Percentiles rank a stretch among this genome's conserved stretches.
phyloP scores from a whole-genome alignment of 1,284 basidiomycete species.

The Rhodotorula mucilaginosa region DNA sequence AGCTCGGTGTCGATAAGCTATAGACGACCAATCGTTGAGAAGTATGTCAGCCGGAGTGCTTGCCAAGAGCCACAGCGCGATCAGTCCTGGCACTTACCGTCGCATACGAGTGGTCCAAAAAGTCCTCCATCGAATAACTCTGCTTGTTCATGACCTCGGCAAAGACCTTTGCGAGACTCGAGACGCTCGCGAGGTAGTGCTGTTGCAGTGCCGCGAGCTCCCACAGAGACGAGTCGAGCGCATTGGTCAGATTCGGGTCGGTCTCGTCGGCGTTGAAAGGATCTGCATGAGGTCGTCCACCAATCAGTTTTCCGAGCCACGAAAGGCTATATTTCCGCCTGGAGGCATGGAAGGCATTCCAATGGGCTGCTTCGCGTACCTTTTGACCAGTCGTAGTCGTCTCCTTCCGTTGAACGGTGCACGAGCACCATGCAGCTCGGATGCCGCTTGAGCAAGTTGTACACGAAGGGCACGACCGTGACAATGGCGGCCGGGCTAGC shows the following conservation, averaged over 20 bases:
- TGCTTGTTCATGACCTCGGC: slow-evolving; percentile 90
- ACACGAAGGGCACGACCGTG: slow-evolving; percentile 86
- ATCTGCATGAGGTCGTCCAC: slow-evolving; percentile 54
- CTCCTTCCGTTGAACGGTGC: slow-evolving; percentile 56
- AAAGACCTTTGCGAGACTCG: slow-evolving; percentile 80
- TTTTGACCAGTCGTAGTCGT: slow-evolving; percentile 49
- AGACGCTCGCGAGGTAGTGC: slow-evolving; percentile 82
- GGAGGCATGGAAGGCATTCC: too few species aligned
- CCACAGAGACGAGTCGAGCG: slow-evolving; percentile 86
- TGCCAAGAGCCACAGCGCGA: not conserved
- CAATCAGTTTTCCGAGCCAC: not conserved
- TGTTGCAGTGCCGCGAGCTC: slow-evolving; percentile 75
- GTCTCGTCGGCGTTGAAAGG: slow-evolving; percentile 67
- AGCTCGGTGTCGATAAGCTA: slow-evolving; percentile 86
- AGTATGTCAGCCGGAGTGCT: not conserved
- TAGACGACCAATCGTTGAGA: not conserved
- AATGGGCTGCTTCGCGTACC: slow-evolving; percentile 2
- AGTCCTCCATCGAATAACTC: slow-evolving; percentile 87
- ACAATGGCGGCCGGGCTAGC: slow-evolving; percentile 89
- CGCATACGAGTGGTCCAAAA: slow-evolving; percentile 90
- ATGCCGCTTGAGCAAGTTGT: slow-evolving; percentile 91
- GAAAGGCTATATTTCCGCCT: too few species aligned
- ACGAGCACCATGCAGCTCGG: slow-evolving; percentile 90
- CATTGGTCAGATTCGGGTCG: slow-evolving; percentile 74
- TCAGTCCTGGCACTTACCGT: slow-evolving; percentile 61